Conservation (phyloP, 352 stramenopile species). For the Blastocystis sp. region DNA sequence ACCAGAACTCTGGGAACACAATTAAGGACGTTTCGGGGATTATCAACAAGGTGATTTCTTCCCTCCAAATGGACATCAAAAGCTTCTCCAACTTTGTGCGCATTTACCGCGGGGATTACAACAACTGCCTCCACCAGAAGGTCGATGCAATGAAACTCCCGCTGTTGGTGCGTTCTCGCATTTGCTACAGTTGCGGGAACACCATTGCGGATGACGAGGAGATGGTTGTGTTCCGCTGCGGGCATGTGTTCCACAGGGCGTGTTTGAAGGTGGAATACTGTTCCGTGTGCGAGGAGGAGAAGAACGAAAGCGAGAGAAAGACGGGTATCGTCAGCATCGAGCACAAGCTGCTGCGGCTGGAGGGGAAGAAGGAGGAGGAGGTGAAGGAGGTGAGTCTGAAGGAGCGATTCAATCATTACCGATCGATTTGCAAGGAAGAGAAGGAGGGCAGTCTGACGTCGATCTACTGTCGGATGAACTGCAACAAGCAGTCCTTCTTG, state of each 20-base stretch:
- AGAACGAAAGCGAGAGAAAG: neutral
- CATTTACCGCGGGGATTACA: conserved; percentile 57
- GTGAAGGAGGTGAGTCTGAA: neutral
- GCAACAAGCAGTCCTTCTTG: conserved; percentile 4
- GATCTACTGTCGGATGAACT: neutral
- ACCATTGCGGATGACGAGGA: neutral
- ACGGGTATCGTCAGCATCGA: neutral
- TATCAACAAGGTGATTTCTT: conserved; percentile 24
- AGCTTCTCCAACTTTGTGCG: conserved; percentile 20
- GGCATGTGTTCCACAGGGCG: conserved; percentile 7
- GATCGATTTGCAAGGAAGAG: neutral
- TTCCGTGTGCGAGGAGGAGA: neutral
- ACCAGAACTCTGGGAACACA: conserved; percentile 23
- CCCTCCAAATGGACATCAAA: conserved; percentile 51
- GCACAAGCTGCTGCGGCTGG: neutral
- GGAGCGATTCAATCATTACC: too few relatives aligned
- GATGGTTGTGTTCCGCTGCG: conserved; percentile 5
- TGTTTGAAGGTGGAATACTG: conserved; percentile 2
- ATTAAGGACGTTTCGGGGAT: conserved; percentile 29
- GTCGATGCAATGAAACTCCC: conserved; percentile 20
- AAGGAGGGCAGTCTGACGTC: neutral
- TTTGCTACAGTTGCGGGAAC: neutral
- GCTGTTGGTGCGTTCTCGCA: neutral
- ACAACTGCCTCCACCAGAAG: conserved; percentile 7
- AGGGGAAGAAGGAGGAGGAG: neutral